phyloP scores from a whole-genome alignment of 768 basidiomycete genomes.

The Collybia nuda region DNA sequence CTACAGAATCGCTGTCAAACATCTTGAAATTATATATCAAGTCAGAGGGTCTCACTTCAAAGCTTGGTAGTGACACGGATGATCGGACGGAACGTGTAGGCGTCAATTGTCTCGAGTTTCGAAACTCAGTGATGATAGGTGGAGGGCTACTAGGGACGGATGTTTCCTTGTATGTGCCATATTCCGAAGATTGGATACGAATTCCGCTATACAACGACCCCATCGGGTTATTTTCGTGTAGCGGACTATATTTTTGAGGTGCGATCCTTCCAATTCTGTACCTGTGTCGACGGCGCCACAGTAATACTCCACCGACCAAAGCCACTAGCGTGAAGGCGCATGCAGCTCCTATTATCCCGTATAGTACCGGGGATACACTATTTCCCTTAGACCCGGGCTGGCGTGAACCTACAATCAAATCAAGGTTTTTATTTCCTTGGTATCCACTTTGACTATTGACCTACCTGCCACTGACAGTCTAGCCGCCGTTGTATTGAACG shows the following conservation, averaged over 20 bases:
- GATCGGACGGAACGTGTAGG: not conserved
- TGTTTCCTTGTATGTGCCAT: not conserved
- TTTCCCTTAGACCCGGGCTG: not conserved
- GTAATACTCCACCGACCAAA: constrained; percentile 1
- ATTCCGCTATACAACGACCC: constrained; percentile 3
- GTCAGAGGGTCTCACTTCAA: not conserved
- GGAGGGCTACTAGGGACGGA: not conserved
- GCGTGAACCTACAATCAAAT: no score
- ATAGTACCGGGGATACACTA: constrained; percentile 4
- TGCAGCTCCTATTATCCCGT: constrained; percentile 12
- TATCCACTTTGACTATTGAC: no score
- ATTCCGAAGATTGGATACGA: constrained; percentile 1
- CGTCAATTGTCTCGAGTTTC: not conserved
- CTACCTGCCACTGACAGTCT: no score
- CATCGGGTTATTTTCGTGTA: constrained; percentile 1
- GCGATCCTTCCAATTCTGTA: not conserved
- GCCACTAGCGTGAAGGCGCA: constrained; percentile 6
- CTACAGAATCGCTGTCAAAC: not conserved
- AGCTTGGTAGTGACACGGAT: not conserved
- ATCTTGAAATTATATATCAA: not conserved
- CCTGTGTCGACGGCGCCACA: constrained; percentile 5
- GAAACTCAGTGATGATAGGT: not conserved
- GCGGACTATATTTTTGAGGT: constrained; percentile 3
- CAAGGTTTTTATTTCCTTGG: no score
- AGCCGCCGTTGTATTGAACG: constrained; percentile 1